These are phyloP conservation scores for Crucihimalaya himalaica DNA, from an alignment of 345 rosid genomes.

Conservation along the genomic window DNA sequence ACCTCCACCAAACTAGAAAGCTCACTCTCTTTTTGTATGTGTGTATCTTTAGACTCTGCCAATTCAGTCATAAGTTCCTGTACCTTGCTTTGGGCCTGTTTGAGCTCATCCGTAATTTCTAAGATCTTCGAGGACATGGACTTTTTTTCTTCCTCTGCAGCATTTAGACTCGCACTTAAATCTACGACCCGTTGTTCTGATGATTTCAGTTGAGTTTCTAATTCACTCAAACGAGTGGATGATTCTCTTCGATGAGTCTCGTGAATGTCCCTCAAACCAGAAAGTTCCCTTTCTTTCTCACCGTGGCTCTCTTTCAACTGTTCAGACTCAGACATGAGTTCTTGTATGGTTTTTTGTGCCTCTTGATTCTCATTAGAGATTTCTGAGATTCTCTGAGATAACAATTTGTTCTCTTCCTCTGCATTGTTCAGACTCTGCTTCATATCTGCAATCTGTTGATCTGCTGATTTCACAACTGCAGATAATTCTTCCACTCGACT, in stretches of 20 bases:
- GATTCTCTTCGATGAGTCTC: slow-evolving; percentile 57
- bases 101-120: slow-evolving; percentile 52
- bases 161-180: slow-evolving; percentile 47
- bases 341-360: slow-evolving; percentile 49
- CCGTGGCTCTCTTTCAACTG: slow-evolving; percentile 42
- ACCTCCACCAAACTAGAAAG: slow-evolving; percentile 50
- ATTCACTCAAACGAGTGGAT: slow-evolving; percentile 39
- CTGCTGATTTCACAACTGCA: slow-evolving; percentile 47
- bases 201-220: slow-evolving; percentile 42
- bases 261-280: slow-evolving; percentile 39
- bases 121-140: slow-evolving; percentile 55
- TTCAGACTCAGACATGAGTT: slow-evolving; percentile 48
- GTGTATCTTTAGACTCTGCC: slow-evolving; percentile 48
- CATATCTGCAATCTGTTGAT: slow-evolving; percentile 47
- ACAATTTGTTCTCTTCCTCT: slow-evolving; percentile 57
- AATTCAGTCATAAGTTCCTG: slow-evolving; percentile 48
- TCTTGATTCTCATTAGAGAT: slow-evolving; percentile 52
- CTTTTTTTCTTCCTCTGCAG: slow-evolving; percentile 55
- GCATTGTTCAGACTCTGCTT: slow-evolving; percentile 47
- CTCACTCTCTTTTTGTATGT: slow-evolving; percentile 59
- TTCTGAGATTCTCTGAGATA: slow-evolving; percentile 51
- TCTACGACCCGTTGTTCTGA: slow-evolving; percentile 47
- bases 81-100: slow-evolving; percentile 45
- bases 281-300: slow-evolving; percentile 50
- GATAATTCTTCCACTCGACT: slow-evolving; percentile 21